phyloP scores from a whole-genome alignment of 2,329 filamentous ascomycete species.

The Dactylellina parvicollis region DNA sequence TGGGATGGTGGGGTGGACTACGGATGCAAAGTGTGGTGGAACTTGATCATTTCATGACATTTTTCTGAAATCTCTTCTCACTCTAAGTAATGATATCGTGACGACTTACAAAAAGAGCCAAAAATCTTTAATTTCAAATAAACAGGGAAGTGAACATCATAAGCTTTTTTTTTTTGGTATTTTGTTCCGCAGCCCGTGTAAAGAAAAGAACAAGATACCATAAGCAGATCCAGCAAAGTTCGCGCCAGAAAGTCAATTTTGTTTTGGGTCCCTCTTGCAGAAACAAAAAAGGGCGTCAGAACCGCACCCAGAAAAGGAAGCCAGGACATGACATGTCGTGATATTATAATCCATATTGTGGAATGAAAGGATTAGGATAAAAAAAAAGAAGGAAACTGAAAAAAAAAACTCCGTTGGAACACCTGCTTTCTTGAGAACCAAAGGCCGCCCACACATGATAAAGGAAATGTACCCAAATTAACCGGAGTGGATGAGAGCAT shows the following conservation, averaged over 20 bases:
- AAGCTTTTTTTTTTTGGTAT: constrained; percentile 40
- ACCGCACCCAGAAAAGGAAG: constrained; percentile 49
- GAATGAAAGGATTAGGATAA: constrained; percentile 12
- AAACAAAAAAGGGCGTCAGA: constrained; percentile 21
- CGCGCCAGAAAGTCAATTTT: constrained; percentile 36
- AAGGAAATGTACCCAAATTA: constrained; percentile 53
- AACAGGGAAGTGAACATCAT: neutral
- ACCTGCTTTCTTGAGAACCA: constrained; percentile 53
- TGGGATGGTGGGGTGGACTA: constrained; percentile 29
- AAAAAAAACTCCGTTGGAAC: constrained; percentile 51
- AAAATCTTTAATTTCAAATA: neutral
- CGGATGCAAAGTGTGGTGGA: constrained; percentile 29
- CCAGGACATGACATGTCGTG: constrained; percentile 44
- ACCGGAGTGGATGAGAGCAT: constrained; percentile 49
- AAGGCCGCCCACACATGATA: constrained; percentile 53
- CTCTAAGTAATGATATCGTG: constrained; percentile 16
- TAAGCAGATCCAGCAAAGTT: constrained; percentile 15
- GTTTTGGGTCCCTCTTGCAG: constrained; percentile 35
- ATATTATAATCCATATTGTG: constrained; percentile 52
- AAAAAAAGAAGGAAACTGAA: constrained; percentile 1
- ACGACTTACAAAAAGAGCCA: constrained; percentile 14
- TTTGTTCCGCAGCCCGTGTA: constrained; percentile 32
- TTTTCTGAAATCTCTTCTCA: constrained; percentile 27
- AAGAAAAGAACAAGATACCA: neutral
- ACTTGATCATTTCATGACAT: constrained; percentile 41